These are phyloP conservation scores for Brassica cretica DNA, from an alignment of 345 rosid genomes.

Conservation along the genomic window DNA sequence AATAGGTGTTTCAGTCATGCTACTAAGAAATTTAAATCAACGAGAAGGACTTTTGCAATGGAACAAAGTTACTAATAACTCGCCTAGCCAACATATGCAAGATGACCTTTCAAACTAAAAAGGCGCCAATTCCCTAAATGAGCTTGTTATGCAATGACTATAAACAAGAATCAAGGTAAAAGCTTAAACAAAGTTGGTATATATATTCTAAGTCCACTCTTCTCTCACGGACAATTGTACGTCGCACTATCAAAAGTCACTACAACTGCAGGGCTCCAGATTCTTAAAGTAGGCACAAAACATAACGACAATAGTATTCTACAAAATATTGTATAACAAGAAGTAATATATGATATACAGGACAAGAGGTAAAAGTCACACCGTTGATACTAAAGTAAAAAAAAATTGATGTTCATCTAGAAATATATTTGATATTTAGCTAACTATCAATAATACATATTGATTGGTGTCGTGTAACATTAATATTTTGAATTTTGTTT, in stretches of 20 bases:
- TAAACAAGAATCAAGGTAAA: not conserved
- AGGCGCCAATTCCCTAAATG: not conserved
- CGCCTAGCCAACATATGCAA: not conserved
- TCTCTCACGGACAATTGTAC: not conserved
- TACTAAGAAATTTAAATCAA: not conserved
- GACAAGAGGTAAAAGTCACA: not conserved
- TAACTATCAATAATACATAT: no score
- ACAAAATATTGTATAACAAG: not conserved
- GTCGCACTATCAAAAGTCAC: not conserved
- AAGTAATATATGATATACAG: not conserved
- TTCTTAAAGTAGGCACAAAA: not conserved
- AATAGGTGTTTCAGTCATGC: not conserved
- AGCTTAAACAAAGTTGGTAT: not conserved
- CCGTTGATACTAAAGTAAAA: no score
- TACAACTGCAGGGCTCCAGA: not conserved
- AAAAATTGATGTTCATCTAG: no score
- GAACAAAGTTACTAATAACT: not conserved
- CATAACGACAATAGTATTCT: not conserved
- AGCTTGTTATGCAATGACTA: constrained; percentile 15
- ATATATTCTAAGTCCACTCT: not conserved
- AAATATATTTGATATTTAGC: no score
- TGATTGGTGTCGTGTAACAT: no score
- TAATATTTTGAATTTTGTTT: no score
- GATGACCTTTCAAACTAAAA: no score
- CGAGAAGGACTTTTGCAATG: not conserved